phyloP scores from a whole-genome alignment of 768 basidiomycete species.

The Podaxis carcinomalis region DNA sequence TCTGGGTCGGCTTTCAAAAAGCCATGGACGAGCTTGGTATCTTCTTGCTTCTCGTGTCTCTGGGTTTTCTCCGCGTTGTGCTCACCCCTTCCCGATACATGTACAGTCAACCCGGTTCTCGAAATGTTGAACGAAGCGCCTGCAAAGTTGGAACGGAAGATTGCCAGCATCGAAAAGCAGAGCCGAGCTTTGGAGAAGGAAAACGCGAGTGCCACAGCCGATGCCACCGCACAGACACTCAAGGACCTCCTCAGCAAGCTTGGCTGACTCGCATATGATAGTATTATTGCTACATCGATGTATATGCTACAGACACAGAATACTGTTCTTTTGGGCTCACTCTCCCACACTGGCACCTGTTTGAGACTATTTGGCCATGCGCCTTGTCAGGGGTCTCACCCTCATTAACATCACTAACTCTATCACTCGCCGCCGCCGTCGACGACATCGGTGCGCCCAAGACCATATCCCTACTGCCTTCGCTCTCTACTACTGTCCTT shows the following conservation, averaged over 20 bases:
- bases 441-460: slow-evolving; percentile 3
- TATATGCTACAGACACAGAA: background rate
- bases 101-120: slow-evolving; percentile 40
- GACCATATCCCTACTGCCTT: background rate
- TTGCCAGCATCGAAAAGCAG: slow-evolving; percentile 51
- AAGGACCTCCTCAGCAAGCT: slow-evolving; percentile 26
- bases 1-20: slow-evolving; percentile 47
- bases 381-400: slow-evolving; percentile 1
- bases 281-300: background rate
- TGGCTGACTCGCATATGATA: slow-evolving; percentile 1
- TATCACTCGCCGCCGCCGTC: slow-evolving; percentile 1
- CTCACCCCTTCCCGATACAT: slow-evolving; percentile 9
- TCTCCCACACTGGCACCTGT: background rate
- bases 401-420: background rate
- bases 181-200: slow-evolving; percentile 38
- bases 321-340: background rate
- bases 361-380: background rate
- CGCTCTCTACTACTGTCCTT: slow-evolving; percentile 7
- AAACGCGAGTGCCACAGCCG: slow-evolving; percentile 16
- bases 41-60: slow-evolving; percentile 1
- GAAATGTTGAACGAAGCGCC: slow-evolving; percentile 42
- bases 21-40: slow-evolving; percentile 45
- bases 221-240: slow-evolving; percentile 23
- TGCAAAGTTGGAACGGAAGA: slow-evolving; percentile 45
- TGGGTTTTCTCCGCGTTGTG: background rate